These are phyloP conservation scores for Bacterosira constricta DNA, from an alignment of 108 stramenopile genomes.

Conservation along the genomic window DNA sequence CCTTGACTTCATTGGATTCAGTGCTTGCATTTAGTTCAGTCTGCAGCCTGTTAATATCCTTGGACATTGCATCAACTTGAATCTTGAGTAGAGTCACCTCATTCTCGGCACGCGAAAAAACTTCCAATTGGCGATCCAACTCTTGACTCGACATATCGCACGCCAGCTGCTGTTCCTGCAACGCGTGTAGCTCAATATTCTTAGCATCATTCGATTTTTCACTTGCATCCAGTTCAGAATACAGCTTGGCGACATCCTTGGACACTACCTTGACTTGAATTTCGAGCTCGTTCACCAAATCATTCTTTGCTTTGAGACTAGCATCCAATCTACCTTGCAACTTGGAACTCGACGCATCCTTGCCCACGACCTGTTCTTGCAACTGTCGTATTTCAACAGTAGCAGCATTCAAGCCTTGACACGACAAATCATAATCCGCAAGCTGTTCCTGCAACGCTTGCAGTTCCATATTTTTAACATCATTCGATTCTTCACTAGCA, in stretches of 20 bases:
- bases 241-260: neutral
- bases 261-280: too few species aligned
- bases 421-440: too few species aligned
- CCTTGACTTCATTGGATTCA: neutral
- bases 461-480: neutral
- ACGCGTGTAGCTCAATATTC: neutral
- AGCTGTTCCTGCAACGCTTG: neutral
- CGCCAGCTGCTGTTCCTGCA: neutral
- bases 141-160: too few species aligned
- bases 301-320: neutral
- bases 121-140: too few species aligned
- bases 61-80: too few species aligned
- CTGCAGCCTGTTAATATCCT: neutral
- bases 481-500: neutral
- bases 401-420: too few species aligned
- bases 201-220: neutral
- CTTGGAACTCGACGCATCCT: too few species aligned
- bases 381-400: too few species aligned
- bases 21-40: neutral
- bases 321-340: neutral
- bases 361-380: too few species aligned
- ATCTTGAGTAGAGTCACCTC: too few species aligned
- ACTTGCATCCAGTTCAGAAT: neutral
- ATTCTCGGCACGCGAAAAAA: too few species aligned
- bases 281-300: neutral